These are phyloP conservation scores for Scortechinia acanthostroma DNA, from an alignment of 2,329 filamentous ascomycete genomes.

Conservation along the genomic window DNA sequence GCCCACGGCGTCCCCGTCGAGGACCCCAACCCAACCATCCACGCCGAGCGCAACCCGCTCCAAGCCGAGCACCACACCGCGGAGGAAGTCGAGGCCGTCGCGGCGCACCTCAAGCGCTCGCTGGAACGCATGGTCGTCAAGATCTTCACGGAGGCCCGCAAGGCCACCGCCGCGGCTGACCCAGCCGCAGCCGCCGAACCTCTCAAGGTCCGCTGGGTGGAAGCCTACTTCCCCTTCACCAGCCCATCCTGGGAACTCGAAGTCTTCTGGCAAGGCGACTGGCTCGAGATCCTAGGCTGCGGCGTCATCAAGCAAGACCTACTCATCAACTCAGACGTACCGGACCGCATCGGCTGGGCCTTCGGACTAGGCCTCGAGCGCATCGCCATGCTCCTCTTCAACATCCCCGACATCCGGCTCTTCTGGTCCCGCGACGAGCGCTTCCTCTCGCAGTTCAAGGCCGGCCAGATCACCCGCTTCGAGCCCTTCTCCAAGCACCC, in stretches of 20 bases:
- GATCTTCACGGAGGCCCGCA: slow-evolving; percentile 70
- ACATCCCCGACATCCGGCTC: slow-evolving; percentile 89
- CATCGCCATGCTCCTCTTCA: slow-evolving; percentile 94
- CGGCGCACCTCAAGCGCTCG: slow-evolving; percentile 78
- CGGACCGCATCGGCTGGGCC: slow-evolving; percentile 79
- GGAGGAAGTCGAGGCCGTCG: slow-evolving; percentile 76
- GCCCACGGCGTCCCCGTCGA: slow-evolving; percentile 71
- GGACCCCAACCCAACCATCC: slow-evolving; percentile 73
- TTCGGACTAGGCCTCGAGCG: slow-evolving; percentile 91
- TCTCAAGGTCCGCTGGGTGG: slow-evolving; percentile 83
- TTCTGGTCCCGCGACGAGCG: slow-evolving; percentile 86
- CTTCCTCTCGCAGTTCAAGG: slow-evolving; percentile 78
- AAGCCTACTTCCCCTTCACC: slow-evolving; percentile 96
- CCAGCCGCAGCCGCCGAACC: slow-evolving; percentile 55
- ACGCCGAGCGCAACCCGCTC: slow-evolving; percentile 75
- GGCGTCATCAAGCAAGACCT: slow-evolving; percentile 82
- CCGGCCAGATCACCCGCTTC: slow-evolving; percentile 52
- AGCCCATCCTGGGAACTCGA: slow-evolving; percentile 93
- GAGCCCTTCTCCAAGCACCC: slow-evolving; percentile 87
- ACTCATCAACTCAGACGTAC: slow-evolving; percentile 69
- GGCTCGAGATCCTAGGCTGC: slow-evolving; percentile 92
- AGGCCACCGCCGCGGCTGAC: slow-evolving; percentile 50
- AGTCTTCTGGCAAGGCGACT: slow-evolving; percentile 87
- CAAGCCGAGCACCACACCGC: slow-evolving; percentile 65
- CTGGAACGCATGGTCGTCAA: slow-evolving; percentile 85